Evolutionary conservation across 805 yeast species (phyloP).

Genomic region (Metschnikowia koreensis): DNA sequence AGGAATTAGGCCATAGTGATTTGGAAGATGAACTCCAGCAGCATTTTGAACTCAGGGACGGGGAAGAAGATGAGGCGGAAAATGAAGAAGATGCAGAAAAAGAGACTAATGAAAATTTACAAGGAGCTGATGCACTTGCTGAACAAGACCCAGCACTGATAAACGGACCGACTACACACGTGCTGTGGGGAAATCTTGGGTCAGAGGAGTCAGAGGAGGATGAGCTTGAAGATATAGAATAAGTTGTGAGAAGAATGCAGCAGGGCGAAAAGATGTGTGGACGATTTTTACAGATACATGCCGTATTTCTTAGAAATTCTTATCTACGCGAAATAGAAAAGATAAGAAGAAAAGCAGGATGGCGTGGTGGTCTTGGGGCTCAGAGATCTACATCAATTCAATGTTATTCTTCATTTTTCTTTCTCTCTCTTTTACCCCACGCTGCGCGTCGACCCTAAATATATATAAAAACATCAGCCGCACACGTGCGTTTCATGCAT

Average conservation of each 20-base stretch:
- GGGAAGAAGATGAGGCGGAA: not conserved
- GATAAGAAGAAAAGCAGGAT: too few species aligned
- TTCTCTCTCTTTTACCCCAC: too few species aligned
- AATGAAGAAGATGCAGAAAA: not conserved
- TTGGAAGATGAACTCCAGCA: constrained; percentile 3
- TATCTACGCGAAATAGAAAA: too few species aligned
- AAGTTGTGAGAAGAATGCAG: not conserved
- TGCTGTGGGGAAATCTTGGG: constrained; percentile 7
- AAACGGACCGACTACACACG: not conserved
- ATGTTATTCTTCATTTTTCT: too few species aligned
- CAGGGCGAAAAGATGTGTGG: too few species aligned
- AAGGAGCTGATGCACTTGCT: not conserved
- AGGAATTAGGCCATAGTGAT: not conserved
- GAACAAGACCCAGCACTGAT: not conserved
- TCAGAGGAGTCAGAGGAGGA: constrained; percentile 16
- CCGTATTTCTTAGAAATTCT: too few species aligned
- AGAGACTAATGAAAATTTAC: not conserved
- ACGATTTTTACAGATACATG: too few species aligned
- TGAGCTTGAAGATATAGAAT: constrained; percentile 13
- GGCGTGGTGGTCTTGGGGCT: too few species aligned
- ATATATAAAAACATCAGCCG: too few species aligned
- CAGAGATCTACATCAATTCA: too few species aligned
- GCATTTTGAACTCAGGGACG: constrained; percentile 2
- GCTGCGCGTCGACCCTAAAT: too few species aligned
- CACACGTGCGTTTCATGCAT: too few species aligned